Percentiles rank a stretch among this genome's conserved stretches.
phyloP scores from a whole-genome alignment of 2,329 filamentous ascomycete species.

The Sclerotinia minor region DNA sequence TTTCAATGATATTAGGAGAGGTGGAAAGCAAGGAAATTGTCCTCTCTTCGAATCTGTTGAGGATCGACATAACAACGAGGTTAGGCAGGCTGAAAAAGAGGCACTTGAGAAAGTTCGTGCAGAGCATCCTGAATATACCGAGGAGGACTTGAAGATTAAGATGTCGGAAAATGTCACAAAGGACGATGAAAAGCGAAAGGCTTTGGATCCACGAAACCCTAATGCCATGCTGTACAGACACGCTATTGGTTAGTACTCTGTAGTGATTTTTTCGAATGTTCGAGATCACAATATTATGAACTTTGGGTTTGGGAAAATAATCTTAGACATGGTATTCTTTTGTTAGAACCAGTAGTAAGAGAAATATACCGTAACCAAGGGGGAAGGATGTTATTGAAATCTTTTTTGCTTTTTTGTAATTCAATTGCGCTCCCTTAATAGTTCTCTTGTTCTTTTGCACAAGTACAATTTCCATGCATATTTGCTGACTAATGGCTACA shows the following conservation, averaged over 20 bases:
- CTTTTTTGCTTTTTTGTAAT: not conserved
- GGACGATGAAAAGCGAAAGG: conserved; percentile 44
- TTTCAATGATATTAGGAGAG: conserved; percentile 58
- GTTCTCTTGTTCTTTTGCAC: not conserved
- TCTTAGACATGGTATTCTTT: not conserved
- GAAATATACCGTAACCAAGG: conserved; percentile 1
- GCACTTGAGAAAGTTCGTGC: conserved; percentile 56
- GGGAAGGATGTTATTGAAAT: not conserved
- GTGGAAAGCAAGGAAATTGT: conserved; percentile 57
- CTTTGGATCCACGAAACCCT: conserved; percentile 20
- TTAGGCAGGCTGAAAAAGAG: conserved; percentile 59
- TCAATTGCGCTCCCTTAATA: not conserved
- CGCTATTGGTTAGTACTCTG: conserved; percentile 11
- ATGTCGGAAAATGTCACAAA: conserved; percentile 55
- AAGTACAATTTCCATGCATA: not conserved
- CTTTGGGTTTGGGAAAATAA: not conserved
- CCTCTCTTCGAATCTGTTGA: conserved; percentile 65
- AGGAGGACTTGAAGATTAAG: conserved; percentile 58
- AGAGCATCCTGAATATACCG: conserved; percentile 61
- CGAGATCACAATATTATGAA: not conserved
- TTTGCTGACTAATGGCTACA: conserved; percentile 14
- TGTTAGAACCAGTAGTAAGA: not conserved
- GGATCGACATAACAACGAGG: conserved; percentile 62
- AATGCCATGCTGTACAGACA: not conserved
- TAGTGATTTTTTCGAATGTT: conserved; percentile 1